phyloP scores from a whole-genome alignment of 495 filamentous ascomycete species.

The Cercophora samala region DNA sequence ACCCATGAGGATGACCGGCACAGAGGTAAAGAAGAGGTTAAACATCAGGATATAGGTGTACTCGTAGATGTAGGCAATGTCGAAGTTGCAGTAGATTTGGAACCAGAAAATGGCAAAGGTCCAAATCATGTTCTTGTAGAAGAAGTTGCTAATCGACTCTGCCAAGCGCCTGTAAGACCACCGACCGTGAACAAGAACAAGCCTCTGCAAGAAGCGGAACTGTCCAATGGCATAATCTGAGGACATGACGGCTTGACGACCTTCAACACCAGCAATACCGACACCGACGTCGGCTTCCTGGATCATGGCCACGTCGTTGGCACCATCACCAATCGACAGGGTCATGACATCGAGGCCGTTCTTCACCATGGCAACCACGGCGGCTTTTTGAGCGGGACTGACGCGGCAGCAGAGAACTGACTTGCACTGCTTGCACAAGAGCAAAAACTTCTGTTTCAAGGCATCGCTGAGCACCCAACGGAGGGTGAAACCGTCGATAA shows the following conservation, averaged over 20 bases:
- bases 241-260: slow-evolving; percentile 96
- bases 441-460: slow-evolving; percentile 84
- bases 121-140: slow-evolving; percentile 99
- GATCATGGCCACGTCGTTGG: slow-evolving; percentile 99
- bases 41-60: slow-evolving; percentile 96
- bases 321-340: slow-evolving; percentile 92
- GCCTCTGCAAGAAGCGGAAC: slow-evolving; percentile 87
- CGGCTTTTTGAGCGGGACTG: slow-evolving; percentile 93
- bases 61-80: slow-evolving; percentile 93
- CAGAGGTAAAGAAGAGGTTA: slow-evolving; percentile 95
- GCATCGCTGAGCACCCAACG: slow-evolving; percentile 81
- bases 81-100: slow-evolving; percentile 91
- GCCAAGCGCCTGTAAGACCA: slow-evolving; percentile 93
- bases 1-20: slow-evolving; percentile 94
- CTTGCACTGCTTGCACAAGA: slow-evolving; percentile 96
- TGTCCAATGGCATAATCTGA: slow-evolving; percentile 98
- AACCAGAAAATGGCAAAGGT: slow-evolving; percentile 98
- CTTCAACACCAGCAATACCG: slow-evolving; percentile 96
- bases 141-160: slow-evolving; percentile 97
- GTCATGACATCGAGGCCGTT: slow-evolving; percentile 94
- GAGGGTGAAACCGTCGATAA: slow-evolving; percentile 93
- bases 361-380: slow-evolving; percentile 94
- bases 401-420: slow-evolving; percentile 97
- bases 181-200: slow-evolving; percentile 91
- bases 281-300: slow-evolving; percentile 98